Evolutionary conservation across 1,284 basidiomycete genomes (phyloP).

Genomic region (Ustilago xerochloae): DNA sequence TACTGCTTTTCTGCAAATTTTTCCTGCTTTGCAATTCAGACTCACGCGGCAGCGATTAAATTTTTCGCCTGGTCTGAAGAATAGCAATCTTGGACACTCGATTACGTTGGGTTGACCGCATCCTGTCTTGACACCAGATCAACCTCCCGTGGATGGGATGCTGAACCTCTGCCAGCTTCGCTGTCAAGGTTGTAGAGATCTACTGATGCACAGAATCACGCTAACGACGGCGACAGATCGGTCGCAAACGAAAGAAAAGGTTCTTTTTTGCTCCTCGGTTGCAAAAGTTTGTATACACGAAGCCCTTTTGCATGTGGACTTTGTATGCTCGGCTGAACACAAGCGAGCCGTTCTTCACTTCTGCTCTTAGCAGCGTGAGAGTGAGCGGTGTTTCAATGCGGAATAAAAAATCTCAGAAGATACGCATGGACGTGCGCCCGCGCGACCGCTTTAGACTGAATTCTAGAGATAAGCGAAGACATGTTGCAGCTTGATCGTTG

Average conservation of each 20-base stretch:
- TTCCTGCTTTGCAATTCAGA: not conserved
- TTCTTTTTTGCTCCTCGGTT: not conserved
- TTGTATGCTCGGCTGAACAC: not conserved
- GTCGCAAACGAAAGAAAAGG: not conserved
- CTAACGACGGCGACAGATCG: not conserved
- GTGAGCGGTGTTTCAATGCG: constrained; percentile 2
- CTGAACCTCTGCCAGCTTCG: not conserved
- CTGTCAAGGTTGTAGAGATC: not conserved
- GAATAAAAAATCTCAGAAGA: not conserved
- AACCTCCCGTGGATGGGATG: too few relatives aligned
- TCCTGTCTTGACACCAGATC: not conserved
- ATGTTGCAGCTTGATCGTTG: not conserved
- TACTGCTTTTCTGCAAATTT: too few relatives aligned
- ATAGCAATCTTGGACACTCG: not conserved
- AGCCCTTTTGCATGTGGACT: not conserved
- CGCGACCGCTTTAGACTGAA: not conserved
- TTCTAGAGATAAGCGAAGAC: constrained; percentile 1
- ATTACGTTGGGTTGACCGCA: not conserved
- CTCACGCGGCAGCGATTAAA: not conserved
- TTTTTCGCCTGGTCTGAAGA: not conserved
- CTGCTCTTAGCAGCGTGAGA: not conserved
- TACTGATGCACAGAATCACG: not conserved
- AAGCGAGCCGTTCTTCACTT: constrained; percentile 1
- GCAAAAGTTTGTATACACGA: not conserved
- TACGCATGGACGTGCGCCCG: not conserved